Evolutionary conservation across 352 stramenopile genomes (phyloP), one percentile per base, ranked within the genome.

Genomic region (Phytophthora sojae): DNA sequence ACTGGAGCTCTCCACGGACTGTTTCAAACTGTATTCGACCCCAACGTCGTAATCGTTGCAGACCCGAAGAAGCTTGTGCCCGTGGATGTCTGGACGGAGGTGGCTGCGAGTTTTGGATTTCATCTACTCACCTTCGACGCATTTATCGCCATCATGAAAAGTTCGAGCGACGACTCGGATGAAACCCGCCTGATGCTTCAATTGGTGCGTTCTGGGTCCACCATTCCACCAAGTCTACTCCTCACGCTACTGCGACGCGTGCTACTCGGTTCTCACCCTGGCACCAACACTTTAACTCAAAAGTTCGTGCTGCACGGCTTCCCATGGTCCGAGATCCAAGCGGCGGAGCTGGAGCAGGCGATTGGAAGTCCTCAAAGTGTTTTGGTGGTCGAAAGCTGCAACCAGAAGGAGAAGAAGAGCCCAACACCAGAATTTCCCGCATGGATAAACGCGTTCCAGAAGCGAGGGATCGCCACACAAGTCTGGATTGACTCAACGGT

Each of bases 281-380:
- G 57, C 58, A 54, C 3, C 23, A 42, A 15, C 39, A 56, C 14
- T 8, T 42, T 50, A 23, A 45, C 52, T 0, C 79, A 86, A 39
- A 80, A 81, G 25, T 81, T 87, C 50, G 23, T 91, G 19, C n/a
- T 91, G 9, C 23, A 73, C 5, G 81, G 73, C 0, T 91, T 91
- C 15, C 77, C 79, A 17, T 83, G 77, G 75, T 54, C 45, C 2
- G 23, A 78, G 4, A 61, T 83, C 0, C 59, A 66, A 26, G 54
- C 65, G 39, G 51, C 26, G 1, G 72, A 74, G 19, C 58, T 89
- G n/a, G 79, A 88, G 26, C 35, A 64, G 30, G 21, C 8, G 17
- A 62, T 91, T 14, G 75, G 70, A 7, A 64, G 29, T 14, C 69
- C 69, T 42, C 35, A 64, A 25, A 54, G 65, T n/a, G 50, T 77